These are phyloP conservation scores for Amylostereum areolatum DNA, from an alignment of 1,284 basidiomycete genomes.

Conservation along the genomic window DNA sequence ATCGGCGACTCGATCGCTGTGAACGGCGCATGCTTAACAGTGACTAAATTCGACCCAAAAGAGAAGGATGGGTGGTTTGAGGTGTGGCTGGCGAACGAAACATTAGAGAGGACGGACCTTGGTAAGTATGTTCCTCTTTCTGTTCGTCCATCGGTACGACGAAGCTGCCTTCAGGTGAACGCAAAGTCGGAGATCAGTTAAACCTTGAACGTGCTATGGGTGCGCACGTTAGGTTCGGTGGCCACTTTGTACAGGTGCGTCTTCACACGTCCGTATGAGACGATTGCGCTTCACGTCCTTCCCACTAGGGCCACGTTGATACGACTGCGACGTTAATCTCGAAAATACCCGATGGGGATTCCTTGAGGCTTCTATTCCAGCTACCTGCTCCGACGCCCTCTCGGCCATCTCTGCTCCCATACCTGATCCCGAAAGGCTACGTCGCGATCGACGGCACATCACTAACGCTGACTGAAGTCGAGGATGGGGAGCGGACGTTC, in stretches of 20 bases:
- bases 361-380: slow-evolving; percentile 77
- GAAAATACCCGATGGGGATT: slow-evolving; percentile 77
- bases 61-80: slow-evolving; percentile 76
- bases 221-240: slow-evolving; percentile 88
- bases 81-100: slow-evolving; percentile 95
- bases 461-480: slow-evolving; percentile 83
- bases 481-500: slow-evolving; percentile 69
- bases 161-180: slow-evolving; percentile 49
- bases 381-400: slow-evolving; percentile 58
- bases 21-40: slow-evolving; percentile 83
- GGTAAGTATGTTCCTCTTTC: slow-evolving; percentile 43
- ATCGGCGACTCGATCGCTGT: slow-evolving; percentile 93
- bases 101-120: slow-evolving; percentile 85
- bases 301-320: slow-evolving; percentile 83
- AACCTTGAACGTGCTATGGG: slow-evolving; percentile 97
- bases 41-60: slow-evolving; percentile 71
- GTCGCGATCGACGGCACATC: slow-evolving; percentile 94
- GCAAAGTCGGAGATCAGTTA: slow-evolving; percentile 75
- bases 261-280: not conserved
- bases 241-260: slow-evolving; percentile 93
- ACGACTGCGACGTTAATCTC: slow-evolving; percentile 74
- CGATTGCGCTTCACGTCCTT: too few relatives aligned
- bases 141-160: not conserved
- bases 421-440: slow-evolving; percentile 95
- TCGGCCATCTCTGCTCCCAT: slow-evolving; percentile 67